Evolutionary conservation across 257 asterid genomes (phyloP), one percentile per base, ranked within the genome.

Genomic region (Ehretia macrophylla): DNA sequence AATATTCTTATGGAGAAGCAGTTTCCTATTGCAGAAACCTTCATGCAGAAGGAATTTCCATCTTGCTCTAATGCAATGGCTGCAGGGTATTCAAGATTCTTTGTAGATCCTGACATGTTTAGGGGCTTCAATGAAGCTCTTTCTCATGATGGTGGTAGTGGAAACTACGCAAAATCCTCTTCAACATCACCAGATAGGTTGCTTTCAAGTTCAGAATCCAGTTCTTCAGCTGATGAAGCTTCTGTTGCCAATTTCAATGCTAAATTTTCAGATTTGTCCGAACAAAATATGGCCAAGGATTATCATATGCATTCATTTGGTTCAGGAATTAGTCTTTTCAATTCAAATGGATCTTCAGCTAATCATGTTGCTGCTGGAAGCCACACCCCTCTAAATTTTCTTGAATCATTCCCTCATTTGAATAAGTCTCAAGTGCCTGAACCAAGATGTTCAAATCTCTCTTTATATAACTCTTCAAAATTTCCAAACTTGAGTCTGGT

Each of bases 401-500:
- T 72, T 58, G 72, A 69, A 51, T 62, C 82, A 0, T 68, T 76
- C 40, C 68, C 71, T 49, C 50, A 8, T 18, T 54, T 72, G 19
- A 54, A 39, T 32, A 40, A 59, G 13, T 17, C 58, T 44, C 67
- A 64, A 16, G 48, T 49, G 57, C 58, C 63, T 14, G 27, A 61
- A 17, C 68, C 67, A 4, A 3, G 3, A 27, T 52, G 39, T 40
- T 62, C 75, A n/a, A 56, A 71, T 59, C 53, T 64, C 17, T 53
- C 64, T 55, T 61, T 50, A 4, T 60, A 65, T 5, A 17, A 37
- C 44, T 21, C 9, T 66, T 40, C 74, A 49, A 69, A 67, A 56
- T 64, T 64, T 32, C 79, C 90, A 32, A 78, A 67, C 68, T 65
- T 79, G 47, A 81, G 80, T 35, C 54, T 83, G 66, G 79, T 67